Base-by-base conservation (phyloP, 129 eudicot genomes). In the Chrysanthemum seticuspe region DNA sequence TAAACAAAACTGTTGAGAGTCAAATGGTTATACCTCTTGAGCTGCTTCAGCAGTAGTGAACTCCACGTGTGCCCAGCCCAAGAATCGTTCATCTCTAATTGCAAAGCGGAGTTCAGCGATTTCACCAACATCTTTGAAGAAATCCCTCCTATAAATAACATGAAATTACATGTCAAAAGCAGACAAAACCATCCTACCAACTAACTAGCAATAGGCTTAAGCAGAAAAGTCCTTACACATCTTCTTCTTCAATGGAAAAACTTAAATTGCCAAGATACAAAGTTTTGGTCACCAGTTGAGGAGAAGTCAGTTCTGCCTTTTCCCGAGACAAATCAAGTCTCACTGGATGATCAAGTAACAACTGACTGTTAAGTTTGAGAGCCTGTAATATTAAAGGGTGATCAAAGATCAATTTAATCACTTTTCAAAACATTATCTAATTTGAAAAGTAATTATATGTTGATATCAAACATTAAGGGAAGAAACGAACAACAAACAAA, bases 51-150 rank as follows among this genome's bases (percentile, higher is more conserved):
- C 78, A 45, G 97, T 82, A 67, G 85, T 79, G 83, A 94, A 90
- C 60, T 94, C 97, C 62, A 94, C 81, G 76, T 88, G 87, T 25
- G 87, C 99, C 80, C 74, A 86, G 52, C 99, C 99, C 83, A 79
- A 84, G 72, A 94, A 90, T 52, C 59, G 51, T 2, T 90, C 86
- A 71, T 88, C 89, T 36, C 49, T 68, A 62, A 73, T 63, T 11
- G 89, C 86, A 79, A 94, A 90, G 53, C 96, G 92, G 45, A 90
- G 79, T 3, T 73, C 87, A 29, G 78, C 84, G 51, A 94, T 65
- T 83, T 90, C 94, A 18, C 97, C 99, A 59, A 72, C 87, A 61
- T 70, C 83, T 74, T 94, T 83, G 81, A 94, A 94, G 60, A 94
- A 90, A 14, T 81, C 74, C 83, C 72, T 84, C 67, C 99, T 94